phyloP scores from a whole-genome alignment of 108 stramenopile species.

The Skeletonema menzelii region DNA sequence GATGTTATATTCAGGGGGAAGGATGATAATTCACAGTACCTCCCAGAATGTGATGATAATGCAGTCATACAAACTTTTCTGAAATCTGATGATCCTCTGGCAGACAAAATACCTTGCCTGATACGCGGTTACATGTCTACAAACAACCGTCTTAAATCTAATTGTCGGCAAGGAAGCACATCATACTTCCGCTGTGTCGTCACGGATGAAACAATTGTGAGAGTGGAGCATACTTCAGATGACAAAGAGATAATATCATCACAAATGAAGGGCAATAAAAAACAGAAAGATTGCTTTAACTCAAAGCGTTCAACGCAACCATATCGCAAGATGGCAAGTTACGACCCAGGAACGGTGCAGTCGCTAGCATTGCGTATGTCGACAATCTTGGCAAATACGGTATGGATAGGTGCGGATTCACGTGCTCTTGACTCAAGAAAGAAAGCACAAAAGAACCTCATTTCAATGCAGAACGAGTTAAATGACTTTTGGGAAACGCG shows the following conservation, averaged over 20 bases:
- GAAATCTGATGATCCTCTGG: conserved; percentile 39
- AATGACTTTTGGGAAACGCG: conserved; percentile 16
- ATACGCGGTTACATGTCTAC: conserved; percentile 38
- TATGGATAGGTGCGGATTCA: conserved; percentile 36
- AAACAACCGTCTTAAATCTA: conserved; percentile 3
- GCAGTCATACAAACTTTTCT: conserved; percentile 27
- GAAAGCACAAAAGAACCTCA: neutral
- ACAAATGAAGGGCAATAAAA: neutral
- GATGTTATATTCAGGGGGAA: conserved; percentile 20
- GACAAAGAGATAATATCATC: neutral
- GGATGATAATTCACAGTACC: conserved; percentile 2
- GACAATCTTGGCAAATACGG: conserved; percentile 18
- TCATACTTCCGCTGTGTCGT: conserved; percentile 11
- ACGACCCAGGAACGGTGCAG: conserved; percentile 36
- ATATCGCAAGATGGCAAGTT: conserved; percentile 28
- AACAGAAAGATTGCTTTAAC: neutral
- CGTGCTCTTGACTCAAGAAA: conserved; percentile 19
- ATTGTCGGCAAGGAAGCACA: neutral
- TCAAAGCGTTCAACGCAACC: neutral
- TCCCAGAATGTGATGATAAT: neutral
- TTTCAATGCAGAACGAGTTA: conserved; percentile 16
- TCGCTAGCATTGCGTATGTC: conserved; percentile 40
- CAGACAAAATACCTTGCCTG: conserved; percentile 33
- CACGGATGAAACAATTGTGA: conserved; percentile 20
- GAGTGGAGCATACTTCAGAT: conserved; percentile 4